A percentile compares a stretch with the other conserved stretches of the same genome.
Evolutionary conservation across 2,329 filamentous ascomycete genomes (phyloP).

Genomic region (Trichoderma sp.): DNA sequence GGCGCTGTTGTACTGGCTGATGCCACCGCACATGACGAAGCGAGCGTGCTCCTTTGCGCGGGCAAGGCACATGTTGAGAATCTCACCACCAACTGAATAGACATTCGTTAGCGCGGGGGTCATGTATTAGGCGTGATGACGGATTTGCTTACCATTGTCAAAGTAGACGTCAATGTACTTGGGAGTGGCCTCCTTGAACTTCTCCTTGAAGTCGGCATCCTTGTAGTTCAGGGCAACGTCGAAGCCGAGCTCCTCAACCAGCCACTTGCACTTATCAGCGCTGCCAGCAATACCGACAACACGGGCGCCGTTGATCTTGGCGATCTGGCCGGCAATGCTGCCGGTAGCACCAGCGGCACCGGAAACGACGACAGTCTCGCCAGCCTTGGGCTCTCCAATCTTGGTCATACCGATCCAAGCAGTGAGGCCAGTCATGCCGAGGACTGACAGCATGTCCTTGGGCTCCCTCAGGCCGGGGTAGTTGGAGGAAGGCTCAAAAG

Average conservation of each 20-base stretch:
- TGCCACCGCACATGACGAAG: slow-evolving; percentile 70
- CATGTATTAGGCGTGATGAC: background rate
- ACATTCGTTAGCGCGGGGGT: background rate
- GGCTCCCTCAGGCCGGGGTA: slow-evolving; percentile 43
- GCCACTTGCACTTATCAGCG: slow-evolving; percentile 65
- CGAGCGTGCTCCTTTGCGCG: slow-evolving; percentile 62
- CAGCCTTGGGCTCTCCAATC: slow-evolving; percentile 64
- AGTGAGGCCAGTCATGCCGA: slow-evolving; percentile 68
- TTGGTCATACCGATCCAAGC: slow-evolving; percentile 73
- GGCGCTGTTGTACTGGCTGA: slow-evolving; percentile 65
- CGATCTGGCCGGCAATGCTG: slow-evolving; percentile 73
- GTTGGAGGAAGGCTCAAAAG: slow-evolving; percentile 41
- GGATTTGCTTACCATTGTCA: slow-evolving; percentile 54
- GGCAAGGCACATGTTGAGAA: slow-evolving; percentile 63
- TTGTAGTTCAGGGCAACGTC: slow-evolving; percentile 71
- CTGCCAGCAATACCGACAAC: slow-evolving; percentile 66
- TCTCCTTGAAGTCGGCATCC: slow-evolving; percentile 55
- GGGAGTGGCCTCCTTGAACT: slow-evolving; percentile 59
- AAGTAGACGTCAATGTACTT: slow-evolving; percentile 67
- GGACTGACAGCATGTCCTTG: slow-evolving; percentile 61
- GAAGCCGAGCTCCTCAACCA: slow-evolving; percentile 63
- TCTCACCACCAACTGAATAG: slow-evolving; percentile 60
- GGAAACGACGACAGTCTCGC: slow-evolving; percentile 74
- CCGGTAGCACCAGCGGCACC: slow-evolving; percentile 78
- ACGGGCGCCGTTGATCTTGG: slow-evolving; percentile 64